phyloP scores from a whole-genome alignment of 805 yeast species.

The Candida quercuum region DNA sequence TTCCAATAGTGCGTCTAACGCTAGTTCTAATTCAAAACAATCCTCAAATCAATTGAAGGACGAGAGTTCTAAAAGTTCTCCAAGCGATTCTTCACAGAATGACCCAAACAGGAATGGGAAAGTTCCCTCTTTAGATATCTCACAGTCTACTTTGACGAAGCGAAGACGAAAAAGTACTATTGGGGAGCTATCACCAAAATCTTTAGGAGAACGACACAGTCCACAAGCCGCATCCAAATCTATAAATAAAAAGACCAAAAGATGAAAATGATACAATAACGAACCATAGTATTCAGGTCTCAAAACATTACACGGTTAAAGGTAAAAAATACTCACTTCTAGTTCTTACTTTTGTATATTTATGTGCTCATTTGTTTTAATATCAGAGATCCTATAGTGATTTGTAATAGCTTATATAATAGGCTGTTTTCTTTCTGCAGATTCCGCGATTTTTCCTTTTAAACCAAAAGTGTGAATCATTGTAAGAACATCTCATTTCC shows the following conservation, averaged over 20 bases:
- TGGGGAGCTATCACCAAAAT: conserved; percentile 22
- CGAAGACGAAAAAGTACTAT: conserved; percentile 26
- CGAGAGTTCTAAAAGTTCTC: too few species aligned
- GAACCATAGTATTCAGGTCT: background rate
- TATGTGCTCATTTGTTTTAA: too few species aligned
- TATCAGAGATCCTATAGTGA: too few species aligned
- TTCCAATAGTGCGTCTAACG: background rate
- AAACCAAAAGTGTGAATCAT: too few species aligned
- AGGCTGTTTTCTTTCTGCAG: too few species aligned
- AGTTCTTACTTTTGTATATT: background rate
- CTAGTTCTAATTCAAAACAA: too few species aligned
- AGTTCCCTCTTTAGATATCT: conserved; percentile 24
- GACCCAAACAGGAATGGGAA: conserved; percentile 7
- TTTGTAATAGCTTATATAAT: too few species aligned
- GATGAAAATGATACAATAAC: background rate
- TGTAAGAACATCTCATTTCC: too few species aligned
- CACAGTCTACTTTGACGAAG: conserved; percentile 30
- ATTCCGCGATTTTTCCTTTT: too few species aligned
- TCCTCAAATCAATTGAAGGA: too few species aligned
- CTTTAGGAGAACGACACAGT: conserved; percentile 5
- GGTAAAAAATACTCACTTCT: too few species aligned
- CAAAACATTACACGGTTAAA: too few species aligned
- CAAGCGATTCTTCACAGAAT: conserved; percentile 1
- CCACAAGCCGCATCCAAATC: conserved; percentile 6
- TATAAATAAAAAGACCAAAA: conserved; percentile 1